These are phyloP conservation scores for Aspergillus melleus DNA, from an alignment of 2,329 filamentous ascomycete genomes.

Conservation along the genomic window DNA sequence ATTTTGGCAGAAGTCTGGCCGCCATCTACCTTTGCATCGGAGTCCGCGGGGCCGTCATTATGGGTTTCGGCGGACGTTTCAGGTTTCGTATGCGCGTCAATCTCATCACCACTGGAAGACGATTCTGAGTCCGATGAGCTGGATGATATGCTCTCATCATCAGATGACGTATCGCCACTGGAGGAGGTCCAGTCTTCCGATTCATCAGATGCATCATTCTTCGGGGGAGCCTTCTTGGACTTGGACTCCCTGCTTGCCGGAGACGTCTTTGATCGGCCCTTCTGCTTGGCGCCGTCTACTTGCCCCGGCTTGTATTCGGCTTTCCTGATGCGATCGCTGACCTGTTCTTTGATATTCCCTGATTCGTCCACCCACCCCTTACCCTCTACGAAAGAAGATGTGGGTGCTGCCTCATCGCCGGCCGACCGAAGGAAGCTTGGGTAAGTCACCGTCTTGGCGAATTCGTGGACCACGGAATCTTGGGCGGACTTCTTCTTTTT, in stretches of 20 bases:
- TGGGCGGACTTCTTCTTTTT: slow-evolving; percentile 63
- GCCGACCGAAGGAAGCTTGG: slow-evolving; percentile 74
- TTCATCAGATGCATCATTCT: slow-evolving; percentile 15
- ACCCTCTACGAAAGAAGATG: slow-evolving; percentile 72
- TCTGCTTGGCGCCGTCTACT: slow-evolving; percentile 33
- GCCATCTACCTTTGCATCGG: slow-evolving; percentile 15
- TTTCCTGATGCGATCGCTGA: slow-evolving; percentile 30
- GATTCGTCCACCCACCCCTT: slow-evolving; percentile 84
- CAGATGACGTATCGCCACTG: slow-evolving; percentile 32
- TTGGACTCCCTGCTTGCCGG: slow-evolving; percentile 7
- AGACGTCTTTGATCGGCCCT: slow-evolving; percentile 19
- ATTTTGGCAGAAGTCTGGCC: slow-evolving; percentile 11
- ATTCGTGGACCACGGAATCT: slow-evolving; percentile 80
- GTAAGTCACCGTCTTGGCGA: slow-evolving; percentile 78
- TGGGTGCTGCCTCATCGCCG: slow-evolving; percentile 47
- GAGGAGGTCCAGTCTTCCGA: slow-evolving; percentile 39
- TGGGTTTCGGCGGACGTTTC: slow-evolving; percentile 1
- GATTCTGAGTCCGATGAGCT: slow-evolving; percentile 28
- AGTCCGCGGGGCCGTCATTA: slow-evolving; percentile 3
- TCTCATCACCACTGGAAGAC: slow-evolving; percentile 26
- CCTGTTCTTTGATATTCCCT: slow-evolving; percentile 65
- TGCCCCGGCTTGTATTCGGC: slow-evolving; percentile 31
- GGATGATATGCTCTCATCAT: slow-evolving; percentile 26
- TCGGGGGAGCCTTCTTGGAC: slow-evolving; percentile 14
- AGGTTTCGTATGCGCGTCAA: slow-evolving; percentile 10